A percentile compares a stretch with the other conserved stretches of the same genome.
Conservation (phyloP, 208 protist genomes). For the Trypanosoma mega region DNA sequence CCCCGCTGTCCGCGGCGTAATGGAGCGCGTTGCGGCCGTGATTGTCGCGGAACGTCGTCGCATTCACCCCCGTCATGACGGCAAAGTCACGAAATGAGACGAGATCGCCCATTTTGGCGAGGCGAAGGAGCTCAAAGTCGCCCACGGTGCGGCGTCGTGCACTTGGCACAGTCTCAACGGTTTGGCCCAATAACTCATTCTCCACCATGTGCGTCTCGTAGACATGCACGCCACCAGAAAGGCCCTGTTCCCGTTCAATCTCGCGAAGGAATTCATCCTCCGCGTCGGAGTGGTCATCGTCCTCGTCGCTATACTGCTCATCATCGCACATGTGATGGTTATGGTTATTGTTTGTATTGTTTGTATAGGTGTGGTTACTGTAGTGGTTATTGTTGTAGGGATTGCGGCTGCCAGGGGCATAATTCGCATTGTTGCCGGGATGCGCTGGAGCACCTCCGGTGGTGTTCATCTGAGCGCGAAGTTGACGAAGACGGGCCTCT, state of each 20-base stretch:
- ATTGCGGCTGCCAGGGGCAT: neutral
- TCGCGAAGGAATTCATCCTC: conserved; percentile 28
- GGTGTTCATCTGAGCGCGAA: conserved; percentile 32
- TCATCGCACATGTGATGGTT: conserved; percentile 8
- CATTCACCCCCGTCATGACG: conserved; percentile 25
- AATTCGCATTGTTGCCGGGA: neutral
- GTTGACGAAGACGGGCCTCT: conserved; percentile 39
- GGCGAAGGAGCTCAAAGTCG: conserved; percentile 83
- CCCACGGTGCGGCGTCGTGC: conserved; percentile 39
- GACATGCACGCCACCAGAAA: conserved; percentile 18
- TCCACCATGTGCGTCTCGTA: conserved; percentile 33
- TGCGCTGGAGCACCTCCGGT: neutral
- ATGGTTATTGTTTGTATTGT: neutral
- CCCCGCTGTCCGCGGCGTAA: conserved; percentile 80
- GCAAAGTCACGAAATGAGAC: conserved; percentile 60
- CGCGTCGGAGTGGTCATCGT: conserved; percentile 26
- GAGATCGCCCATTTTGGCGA: conserved; percentile 80
- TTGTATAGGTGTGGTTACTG: neutral
- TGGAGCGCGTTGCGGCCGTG: conserved; percentile 71
- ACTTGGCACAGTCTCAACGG: conserved; percentile 41
- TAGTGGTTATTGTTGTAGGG: neutral
- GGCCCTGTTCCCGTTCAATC: conserved; percentile 1
- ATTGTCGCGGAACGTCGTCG: conserved; percentile 69
- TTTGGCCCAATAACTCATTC: conserved; percentile 18
- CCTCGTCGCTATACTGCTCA: conserved; percentile 13